These are phyloP conservation scores for Lactifluus pinguis DNA, from an alignment of 768 basidiomycete species.

Conservation along the genomic window DNA sequence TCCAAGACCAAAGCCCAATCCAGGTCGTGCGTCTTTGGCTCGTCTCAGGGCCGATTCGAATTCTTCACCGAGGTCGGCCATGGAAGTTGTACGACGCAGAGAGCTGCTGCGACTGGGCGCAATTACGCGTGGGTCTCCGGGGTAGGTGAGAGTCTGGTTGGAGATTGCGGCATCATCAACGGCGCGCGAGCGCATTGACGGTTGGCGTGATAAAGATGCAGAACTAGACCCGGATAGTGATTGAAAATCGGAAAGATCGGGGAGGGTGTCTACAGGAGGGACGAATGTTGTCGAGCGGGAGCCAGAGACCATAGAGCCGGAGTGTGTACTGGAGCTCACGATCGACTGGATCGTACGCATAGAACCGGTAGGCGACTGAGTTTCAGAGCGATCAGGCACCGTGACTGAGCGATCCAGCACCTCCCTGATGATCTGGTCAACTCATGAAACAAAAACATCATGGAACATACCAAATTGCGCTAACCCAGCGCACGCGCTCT, in stretches of 20 bases:
- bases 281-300: conserved; percentile 72
- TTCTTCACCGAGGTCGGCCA: conserved; percentile 66
- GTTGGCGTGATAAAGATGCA: conserved; percentile 31
- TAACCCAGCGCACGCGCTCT: conserved; percentile 87
- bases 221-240: conserved; percentile 38
- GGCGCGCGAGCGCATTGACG: conserved; percentile 53
- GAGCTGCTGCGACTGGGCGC: conserved; percentile 54
- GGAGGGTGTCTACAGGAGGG: conserved; percentile 61
- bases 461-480: conserved; percentile 65
- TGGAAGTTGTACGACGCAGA: conserved; percentile 56
- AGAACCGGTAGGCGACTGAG: conserved; percentile 46
- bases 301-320: conserved; percentile 50
- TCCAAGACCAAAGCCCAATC: conserved; percentile 39
- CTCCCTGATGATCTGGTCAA: conserved; percentile 45
- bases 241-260: conserved; percentile 58
- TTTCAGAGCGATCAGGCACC: conserved; percentile 38
- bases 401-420: conserved; percentile 58
- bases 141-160: conserved; percentile 58
- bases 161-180: conserved; percentile 68
- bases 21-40: conserved; percentile 33
- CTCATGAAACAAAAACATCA: neutral
- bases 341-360: conserved; percentile 64
- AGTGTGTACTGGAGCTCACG: conserved; percentile 32
- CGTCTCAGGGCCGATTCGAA: conserved; percentile 38
- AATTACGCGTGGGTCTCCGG: conserved; percentile 65